Percentiles rank a stretch among this genome's conserved stretches.
Evolutionary conservation across 2,329 filamentous ascomycete species (phyloP).

Genomic region (Cladosporium halotolerans): DNA sequence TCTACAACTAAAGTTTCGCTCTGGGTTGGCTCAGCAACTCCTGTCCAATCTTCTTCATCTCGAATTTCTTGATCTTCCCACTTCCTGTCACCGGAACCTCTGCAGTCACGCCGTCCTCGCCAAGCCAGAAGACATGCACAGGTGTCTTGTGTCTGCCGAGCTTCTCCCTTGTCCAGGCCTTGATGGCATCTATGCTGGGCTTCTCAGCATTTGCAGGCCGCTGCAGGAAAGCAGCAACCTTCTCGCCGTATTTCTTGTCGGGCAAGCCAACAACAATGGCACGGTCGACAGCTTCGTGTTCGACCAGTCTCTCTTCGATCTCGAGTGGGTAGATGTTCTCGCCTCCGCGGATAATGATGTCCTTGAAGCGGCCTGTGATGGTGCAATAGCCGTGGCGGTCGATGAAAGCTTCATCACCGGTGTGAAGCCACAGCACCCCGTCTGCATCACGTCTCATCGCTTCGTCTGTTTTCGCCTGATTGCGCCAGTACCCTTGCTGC

Average conservation of each 20-base stretch:
- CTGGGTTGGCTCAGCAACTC: conserved; percentile 5
- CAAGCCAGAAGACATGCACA: conserved; percentile 69
- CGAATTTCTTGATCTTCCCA: conserved; percentile 42
- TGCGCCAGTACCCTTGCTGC: conserved; percentile 59
- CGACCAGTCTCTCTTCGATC: conserved; percentile 27
- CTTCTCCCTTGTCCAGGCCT: conserved; percentile 33
- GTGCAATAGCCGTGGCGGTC: conserved; percentile 39
- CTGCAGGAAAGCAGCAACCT: conserved; percentile 30
- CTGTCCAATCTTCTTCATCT: conserved; percentile 21
- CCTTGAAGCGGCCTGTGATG: conserved; percentile 28
- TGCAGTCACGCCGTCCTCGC: conserved; percentile 37
- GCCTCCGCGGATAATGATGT: conserved; percentile 46
- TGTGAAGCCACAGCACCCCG: conserved; percentile 56
- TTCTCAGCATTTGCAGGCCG: conserved; percentile 17
- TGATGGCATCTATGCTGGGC: conserved; percentile 30
- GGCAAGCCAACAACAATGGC: conserved; percentile 27
- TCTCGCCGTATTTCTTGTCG: conserved; percentile 27
- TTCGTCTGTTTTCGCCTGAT: conserved; percentile 68
- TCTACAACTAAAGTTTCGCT: conserved; percentile 1
- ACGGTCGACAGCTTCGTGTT: conserved; percentile 22
- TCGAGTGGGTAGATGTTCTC: conserved; percentile 54
- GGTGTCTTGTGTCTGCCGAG: conserved; percentile 50
- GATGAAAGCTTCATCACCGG: conserved; percentile 52
- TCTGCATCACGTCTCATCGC: conserved; percentile 45
- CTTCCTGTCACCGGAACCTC: conserved; percentile 38